These are phyloP conservation scores for Dryadomyces quercus-mongolicae DNA, from an alignment of 2,329 filamentous ascomycete species.

Conservation along the genomic window DNA sequence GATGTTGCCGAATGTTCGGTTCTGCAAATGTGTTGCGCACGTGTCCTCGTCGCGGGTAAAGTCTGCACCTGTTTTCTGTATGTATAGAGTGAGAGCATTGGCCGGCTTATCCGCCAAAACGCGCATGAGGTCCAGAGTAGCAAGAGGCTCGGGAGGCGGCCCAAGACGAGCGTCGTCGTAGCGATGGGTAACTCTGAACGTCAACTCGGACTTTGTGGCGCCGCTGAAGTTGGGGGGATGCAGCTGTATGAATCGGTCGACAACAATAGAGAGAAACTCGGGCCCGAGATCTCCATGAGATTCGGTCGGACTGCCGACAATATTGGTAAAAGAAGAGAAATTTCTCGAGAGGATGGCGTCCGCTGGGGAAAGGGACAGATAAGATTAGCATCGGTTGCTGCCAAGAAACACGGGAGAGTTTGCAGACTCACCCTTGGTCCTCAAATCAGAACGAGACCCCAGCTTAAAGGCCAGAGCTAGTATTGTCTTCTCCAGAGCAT, in stretches of 20 bases:
- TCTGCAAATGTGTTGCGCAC: slow-evolving; percentile 41
- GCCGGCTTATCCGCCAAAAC: slow-evolving; percentile 47
- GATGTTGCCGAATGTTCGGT: slow-evolving; percentile 42
- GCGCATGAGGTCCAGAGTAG: slow-evolving; percentile 56
- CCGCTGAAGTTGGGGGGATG: slow-evolving; percentile 79
- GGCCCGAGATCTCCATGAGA: slow-evolving; percentile 55
- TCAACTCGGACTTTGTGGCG: slow-evolving; percentile 56
- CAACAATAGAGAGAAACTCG: slow-evolving; percentile 62
- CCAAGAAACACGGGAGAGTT: too few relatives aligned
- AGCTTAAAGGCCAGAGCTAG: slow-evolving; percentile 82
- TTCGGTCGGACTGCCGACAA: slow-evolving; percentile 53
- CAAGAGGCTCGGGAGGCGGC: slow-evolving; percentile 59
- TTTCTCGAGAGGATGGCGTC: slow-evolving; percentile 82
- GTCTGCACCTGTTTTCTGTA: slow-evolving; percentile 63
- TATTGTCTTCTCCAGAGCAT: slow-evolving; percentile 76
- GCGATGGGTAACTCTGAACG: slow-evolving; percentile 53
- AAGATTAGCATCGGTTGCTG: too few relatives aligned
- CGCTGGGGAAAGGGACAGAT: slow-evolving; percentile 42
- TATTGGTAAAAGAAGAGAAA: slow-evolving; percentile 64
- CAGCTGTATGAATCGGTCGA: slow-evolving; percentile 79
- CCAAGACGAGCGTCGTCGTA: slow-evolving; percentile 52
- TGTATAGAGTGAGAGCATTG: slow-evolving; percentile 48
- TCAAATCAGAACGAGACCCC: slow-evolving; percentile 67
- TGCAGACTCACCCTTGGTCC: slow-evolving; percentile 63
- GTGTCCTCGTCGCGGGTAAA: slow-evolving; percentile 67